These are phyloP conservation scores for Saccharum officinarum DNA, from an alignment of 176 grass and related monocot species.

Conservation along the genomic window DNA sequence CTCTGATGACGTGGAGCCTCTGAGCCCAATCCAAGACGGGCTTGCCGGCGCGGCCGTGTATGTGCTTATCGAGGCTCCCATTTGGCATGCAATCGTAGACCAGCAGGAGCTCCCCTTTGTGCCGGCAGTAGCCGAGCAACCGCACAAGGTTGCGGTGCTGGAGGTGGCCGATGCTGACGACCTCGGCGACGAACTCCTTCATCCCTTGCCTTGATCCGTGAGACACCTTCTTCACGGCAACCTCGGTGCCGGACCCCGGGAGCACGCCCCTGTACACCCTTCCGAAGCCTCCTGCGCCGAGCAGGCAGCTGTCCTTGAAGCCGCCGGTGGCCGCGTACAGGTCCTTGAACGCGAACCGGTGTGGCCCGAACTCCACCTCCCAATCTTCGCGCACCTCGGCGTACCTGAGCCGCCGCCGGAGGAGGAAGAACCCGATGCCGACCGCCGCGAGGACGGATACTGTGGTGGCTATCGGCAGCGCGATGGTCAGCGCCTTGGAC, in stretches of 20 bases:
- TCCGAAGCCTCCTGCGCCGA: constrained; percentile 43
- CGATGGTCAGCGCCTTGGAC: constrained; percentile 36
- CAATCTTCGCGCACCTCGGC: constrained; percentile 45
- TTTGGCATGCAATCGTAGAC: constrained; percentile 50
- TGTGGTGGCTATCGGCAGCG: constrained; percentile 32
- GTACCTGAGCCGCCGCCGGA: constrained; percentile 26
- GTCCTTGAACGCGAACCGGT: constrained; percentile 47
- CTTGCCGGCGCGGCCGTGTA: constrained; percentile 8
- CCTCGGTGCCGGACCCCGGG: constrained; percentile 2
- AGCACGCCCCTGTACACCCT: constrained; percentile 46
- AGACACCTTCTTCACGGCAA: constrained; percentile 54
- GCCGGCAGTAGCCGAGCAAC: constrained; percentile 51
- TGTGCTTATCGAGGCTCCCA: constrained; percentile 37
- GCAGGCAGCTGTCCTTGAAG: constrained; percentile 34
- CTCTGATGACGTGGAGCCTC: constrained; percentile 34
- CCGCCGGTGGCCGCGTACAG: constrained; percentile 34
- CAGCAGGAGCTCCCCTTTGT: constrained; percentile 35
- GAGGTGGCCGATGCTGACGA: constrained; percentile 46
- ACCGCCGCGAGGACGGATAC: constrained; percentile 16
- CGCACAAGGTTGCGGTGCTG: constrained; percentile 48
- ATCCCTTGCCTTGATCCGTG: constrained; percentile 51
- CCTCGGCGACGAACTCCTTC: constrained; percentile 54
- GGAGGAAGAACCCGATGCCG: constrained; percentile 12
- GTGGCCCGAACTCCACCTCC: constrained; percentile 45
- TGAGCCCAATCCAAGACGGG: constrained; percentile 20